Conservation (phyloP, 306 rosid genomes). For the Casuarina glauca region DNA sequence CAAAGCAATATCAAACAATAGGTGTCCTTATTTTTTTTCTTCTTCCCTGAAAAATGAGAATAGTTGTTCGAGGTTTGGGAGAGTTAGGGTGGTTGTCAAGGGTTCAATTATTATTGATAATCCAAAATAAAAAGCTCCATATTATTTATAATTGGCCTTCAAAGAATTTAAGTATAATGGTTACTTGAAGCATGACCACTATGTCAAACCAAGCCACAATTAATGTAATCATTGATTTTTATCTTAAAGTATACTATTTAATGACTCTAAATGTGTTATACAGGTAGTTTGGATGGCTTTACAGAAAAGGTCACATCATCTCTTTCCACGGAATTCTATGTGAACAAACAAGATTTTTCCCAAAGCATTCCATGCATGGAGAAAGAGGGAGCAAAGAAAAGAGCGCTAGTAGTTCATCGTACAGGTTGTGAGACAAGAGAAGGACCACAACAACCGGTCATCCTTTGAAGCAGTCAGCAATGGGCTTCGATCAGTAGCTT, state of each 20-base stretch:
- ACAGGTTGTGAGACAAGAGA: not conserved
- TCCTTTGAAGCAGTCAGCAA: conserved; percentile 1
- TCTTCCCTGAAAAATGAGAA: not conserved
- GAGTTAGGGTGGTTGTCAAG: not conserved
- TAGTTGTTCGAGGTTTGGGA: not conserved
- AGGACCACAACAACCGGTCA: conserved; percentile 17
- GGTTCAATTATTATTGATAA: not conserved
- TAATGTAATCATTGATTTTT: conserved; percentile 1
- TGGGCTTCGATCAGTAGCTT: no score
- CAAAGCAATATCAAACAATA: not conserved
- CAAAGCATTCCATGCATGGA: conserved; percentile 37
- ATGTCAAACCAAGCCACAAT: conserved; percentile 8
- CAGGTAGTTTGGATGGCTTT: conserved; percentile 44
- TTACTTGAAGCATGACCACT: conserved; percentile 23
- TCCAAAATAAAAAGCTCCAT: not conserved
- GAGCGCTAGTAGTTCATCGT: not conserved
- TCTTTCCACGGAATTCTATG: conserved; percentile 20
- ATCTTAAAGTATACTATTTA: conserved; percentile 10
- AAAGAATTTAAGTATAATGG: conserved; percentile 12
- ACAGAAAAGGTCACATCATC: conserved; percentile 40
- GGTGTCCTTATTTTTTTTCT: not conserved
- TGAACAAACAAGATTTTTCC: not conserved
- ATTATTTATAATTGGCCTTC: not conserved
- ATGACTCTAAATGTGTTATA: conserved; percentile 33
- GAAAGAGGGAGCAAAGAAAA: conserved; percentile 23